Evolutionary conservation across 768 basidiomycete species (phyloP).

Genomic region (Mycena galericulata): DNA sequence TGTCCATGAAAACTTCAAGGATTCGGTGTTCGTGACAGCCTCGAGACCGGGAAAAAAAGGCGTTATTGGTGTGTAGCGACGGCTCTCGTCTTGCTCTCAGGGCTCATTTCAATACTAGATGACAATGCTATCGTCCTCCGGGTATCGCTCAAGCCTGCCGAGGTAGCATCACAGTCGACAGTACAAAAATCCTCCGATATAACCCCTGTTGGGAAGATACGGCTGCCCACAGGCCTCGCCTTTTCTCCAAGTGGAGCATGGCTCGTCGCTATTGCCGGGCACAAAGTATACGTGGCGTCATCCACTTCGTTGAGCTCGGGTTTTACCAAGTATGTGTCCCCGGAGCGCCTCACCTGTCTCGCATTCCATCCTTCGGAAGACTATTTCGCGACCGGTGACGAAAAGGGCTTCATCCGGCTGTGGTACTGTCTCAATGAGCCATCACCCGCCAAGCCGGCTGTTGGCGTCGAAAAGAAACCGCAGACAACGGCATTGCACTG

Average conservation of each 20-base stretch:
- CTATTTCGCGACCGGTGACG: conserved; percentile 96
- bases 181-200: conserved; percentile 64
- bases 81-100: not conserved
- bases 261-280: conserved; percentile 80
- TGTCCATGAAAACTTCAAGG: conserved; percentile 75
- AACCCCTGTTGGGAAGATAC: conserved; percentile 74
- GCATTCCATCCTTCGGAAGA: conserved; percentile 91
- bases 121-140: conserved; percentile 71
- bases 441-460: conserved; percentile 58
- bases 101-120: conserved; percentile 47
- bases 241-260: conserved; percentile 83
- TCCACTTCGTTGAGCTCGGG: conserved; percentile 69
- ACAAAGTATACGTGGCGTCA: conserved; percentile 81
- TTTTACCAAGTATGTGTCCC: conserved; percentile 86
- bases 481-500: conserved; percentile 93
- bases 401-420: conserved; percentile 83
- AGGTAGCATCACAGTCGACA: conserved; percentile 52
- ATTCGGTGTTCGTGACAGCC: conserved; percentile 76
- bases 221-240: conserved; percentile 70
- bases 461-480: conserved; percentile 80
- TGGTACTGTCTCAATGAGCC: conserved; percentile 92
- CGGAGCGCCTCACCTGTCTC: conserved; percentile 84
- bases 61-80: conserved; percentile 45
- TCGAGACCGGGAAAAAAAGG: conserved; percentile 63
- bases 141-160: conserved; percentile 67